Evolutionary conservation across 2,329 filamentous ascomycete species (phyloP).

Genomic region (Penicillium sp.): DNA sequence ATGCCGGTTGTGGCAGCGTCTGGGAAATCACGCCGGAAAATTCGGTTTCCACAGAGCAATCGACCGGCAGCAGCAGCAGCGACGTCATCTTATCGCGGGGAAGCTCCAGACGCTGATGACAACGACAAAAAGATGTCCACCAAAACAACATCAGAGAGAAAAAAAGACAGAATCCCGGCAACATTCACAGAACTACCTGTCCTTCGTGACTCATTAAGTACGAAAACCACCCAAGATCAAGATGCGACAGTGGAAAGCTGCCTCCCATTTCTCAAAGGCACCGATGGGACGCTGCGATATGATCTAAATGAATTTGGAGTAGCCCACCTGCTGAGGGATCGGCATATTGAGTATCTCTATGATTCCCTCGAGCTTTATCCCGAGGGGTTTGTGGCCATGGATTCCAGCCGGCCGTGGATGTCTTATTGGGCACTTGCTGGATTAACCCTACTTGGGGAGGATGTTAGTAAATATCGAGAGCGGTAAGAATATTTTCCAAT

Average conservation of each 20-base stretch:
- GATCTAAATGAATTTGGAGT: conserved; percentile 68
- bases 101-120: conserved; percentile 13
- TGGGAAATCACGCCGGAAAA: conserved; percentile 34
- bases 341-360: conserved; percentile 49
- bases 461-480: conserved; percentile 62
- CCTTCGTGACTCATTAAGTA: conserved; percentile 63
- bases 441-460: conserved; percentile 71
- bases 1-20: conserved; percentile 33
- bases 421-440: conserved; percentile 86
- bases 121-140: neutral
- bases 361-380: conserved; percentile 59
- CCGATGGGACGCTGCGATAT: conserved; percentile 45
- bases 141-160: neutral
- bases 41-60: conserved; percentile 34
- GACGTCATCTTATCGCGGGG: conserved; percentile 13
- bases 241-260: conserved; percentile 65
- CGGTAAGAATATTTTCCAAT: conserved; percentile 40
- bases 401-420: conserved; percentile 89
- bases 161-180: conserved; percentile 21
- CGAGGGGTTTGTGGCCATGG: conserved; percentile 65
- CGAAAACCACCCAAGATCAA: conserved; percentile 65
- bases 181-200: conserved; percentile 49
- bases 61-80: conserved; percentile 18
- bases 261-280: conserved; percentile 60
- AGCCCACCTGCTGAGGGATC: conserved; percentile 64